These are phyloP conservation scores for Linum tenue DNA, from an alignment of 345 rosid species.

Conservation along the genomic window DNA sequence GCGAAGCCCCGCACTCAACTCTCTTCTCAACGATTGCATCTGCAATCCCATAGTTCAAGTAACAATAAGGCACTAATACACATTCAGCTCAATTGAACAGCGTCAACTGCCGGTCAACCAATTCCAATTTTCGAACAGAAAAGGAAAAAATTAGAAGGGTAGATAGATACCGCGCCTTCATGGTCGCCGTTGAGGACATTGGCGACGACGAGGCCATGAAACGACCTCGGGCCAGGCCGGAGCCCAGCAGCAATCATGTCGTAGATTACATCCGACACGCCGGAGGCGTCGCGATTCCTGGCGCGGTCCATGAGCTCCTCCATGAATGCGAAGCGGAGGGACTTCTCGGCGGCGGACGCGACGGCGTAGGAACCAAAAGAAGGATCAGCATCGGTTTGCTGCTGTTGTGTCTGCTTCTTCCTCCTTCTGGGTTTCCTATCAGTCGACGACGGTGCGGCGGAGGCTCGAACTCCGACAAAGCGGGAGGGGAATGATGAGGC, in stretches of 20 bases:
- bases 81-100: neutral
- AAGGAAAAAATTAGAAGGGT: neutral
- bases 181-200: constrained; percentile 57
- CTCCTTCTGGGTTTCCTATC: constrained; percentile 7
- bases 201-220: constrained; percentile 80
- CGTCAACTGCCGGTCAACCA: neutral
- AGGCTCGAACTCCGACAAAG: constrained; percentile 8
- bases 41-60: constrained; percentile 21
- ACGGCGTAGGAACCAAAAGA: neutral
- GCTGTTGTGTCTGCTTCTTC: constrained; percentile 12
- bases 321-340: constrained; percentile 77
- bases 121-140: neutral
- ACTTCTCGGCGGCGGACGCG: constrained; percentile 55
- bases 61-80: neutral
- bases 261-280: constrained; percentile 68
- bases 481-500: neutral
- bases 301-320: constrained; percentile 88
- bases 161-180: constrained; percentile 67
- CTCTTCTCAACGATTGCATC: constrained; percentile 86
- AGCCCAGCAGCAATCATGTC: constrained; percentile 97
- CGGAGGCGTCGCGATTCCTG: constrained; percentile 50
- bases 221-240: constrained; percentile 84
- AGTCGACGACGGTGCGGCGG: neutral
- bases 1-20: constrained; percentile 63
- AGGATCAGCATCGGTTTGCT: neutral